Conservation (phyloP, 2,329 filamentous ascomycete species). For the Ophiocordyceps sinensis region DNA sequence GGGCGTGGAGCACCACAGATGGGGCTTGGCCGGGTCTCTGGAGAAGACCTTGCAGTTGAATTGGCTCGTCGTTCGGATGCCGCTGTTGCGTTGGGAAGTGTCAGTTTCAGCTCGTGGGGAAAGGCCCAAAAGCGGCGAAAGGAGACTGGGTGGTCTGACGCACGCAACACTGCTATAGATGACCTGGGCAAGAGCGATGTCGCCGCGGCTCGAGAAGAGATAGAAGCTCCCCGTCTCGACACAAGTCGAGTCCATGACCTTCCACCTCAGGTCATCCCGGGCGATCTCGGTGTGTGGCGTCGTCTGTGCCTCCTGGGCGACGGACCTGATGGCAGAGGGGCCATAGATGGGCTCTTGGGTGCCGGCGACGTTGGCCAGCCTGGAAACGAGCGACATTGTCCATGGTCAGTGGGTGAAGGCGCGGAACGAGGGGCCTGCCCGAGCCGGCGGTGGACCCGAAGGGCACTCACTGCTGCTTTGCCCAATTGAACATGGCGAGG, state of each 20-base stretch:
- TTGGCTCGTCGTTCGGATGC: conserved; percentile 78
- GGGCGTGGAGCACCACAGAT: conserved; percentile 72
- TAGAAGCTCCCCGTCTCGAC: conserved; percentile 97
- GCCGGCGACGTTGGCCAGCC: conserved; percentile 69
- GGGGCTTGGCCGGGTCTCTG: conserved; percentile 53
- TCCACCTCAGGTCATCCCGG: conserved; percentile 72
- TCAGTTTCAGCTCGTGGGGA: not conserved
- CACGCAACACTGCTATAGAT: conserved; percentile 98
- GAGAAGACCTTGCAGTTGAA: conserved; percentile 93
- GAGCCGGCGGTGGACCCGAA: conserved; percentile 2
- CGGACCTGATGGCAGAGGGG: conserved; percentile 70
- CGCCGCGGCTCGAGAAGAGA: conserved; percentile 63
- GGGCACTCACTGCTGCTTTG: conserved; percentile 66
- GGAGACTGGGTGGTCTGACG: conserved; percentile 15
- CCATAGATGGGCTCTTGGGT: conserved; percentile 96
- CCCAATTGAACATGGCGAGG: conserved; percentile 76
- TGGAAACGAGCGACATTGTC: conserved; percentile 13
- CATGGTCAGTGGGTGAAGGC: conserved; percentile 4
- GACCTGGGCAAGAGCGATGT: conserved; percentile 69
- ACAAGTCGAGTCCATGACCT: conserved; percentile 63
- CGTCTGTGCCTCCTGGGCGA: conserved; percentile 64
- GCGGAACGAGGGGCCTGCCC: conserved; percentile 1
- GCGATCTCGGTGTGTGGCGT: conserved; percentile 69
- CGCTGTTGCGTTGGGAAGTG: conserved; percentile 36
- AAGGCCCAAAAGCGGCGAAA: not conserved